phyloP scores from a whole-genome alignment of 257 asterid genomes.

The Solanum piurae region DNA sequence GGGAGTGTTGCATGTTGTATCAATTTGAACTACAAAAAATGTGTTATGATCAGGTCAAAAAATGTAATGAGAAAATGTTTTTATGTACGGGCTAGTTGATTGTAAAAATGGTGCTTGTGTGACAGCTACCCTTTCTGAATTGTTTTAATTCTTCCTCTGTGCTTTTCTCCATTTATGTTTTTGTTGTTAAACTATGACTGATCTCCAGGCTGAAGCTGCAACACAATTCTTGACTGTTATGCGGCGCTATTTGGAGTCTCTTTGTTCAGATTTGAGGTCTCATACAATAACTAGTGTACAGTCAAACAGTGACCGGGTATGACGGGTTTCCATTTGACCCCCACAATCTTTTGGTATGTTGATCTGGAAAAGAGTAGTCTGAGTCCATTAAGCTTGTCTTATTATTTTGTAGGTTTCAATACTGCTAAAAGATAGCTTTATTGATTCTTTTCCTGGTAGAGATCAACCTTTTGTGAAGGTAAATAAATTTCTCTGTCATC shows the following conservation, averaged over 20 bases:
- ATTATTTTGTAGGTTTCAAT: constrained; percentile 57
- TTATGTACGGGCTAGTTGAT: not conserved
- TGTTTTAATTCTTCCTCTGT: not conserved
- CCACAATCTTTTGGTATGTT: not conserved
- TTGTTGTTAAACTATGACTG: not conserved
- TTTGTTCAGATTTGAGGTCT: constrained; percentile 68
- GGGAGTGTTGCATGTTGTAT: not conserved
- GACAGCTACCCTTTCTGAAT: not conserved
- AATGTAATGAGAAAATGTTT: not conserved
- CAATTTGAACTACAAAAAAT: not conserved
- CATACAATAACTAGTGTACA: constrained; percentile 82
- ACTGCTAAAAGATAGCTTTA: constrained; percentile 77
- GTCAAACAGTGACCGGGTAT: constrained; percentile 65
- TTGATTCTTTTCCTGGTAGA: constrained; percentile 54
- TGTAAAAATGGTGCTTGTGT: not conserved
- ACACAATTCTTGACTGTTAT: constrained; percentile 41
- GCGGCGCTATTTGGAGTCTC: constrained; percentile 62
- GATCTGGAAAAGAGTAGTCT: not conserved
- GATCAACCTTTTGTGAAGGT: constrained; percentile 79
- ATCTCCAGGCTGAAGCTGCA: constrained; percentile 73
- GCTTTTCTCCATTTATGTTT: not conserved
- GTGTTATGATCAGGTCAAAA: not conserved
- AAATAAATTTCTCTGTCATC: not conserved
- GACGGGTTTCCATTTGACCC: not conserved
- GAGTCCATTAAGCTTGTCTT: not conserved